Base-by-base conservation (phyloP, 345 rosid genomes). In the Lumnitzera racemosa region DNA sequence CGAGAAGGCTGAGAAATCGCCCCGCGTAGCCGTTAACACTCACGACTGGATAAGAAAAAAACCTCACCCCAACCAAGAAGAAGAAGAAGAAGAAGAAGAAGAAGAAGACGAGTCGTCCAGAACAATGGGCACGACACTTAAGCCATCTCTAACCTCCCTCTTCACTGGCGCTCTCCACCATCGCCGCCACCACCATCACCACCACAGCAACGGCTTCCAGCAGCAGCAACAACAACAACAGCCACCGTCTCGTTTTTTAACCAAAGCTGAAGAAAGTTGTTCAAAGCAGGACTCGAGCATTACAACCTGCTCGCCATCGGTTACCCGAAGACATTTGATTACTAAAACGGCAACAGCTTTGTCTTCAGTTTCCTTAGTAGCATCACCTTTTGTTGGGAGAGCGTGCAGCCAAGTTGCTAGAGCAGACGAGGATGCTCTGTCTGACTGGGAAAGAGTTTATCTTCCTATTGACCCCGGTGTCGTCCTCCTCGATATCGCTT, bases 401-500 rank as follows among this genome's bases (percentile, higher is more conserved):
- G 13, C 48, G 24, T 31, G 6, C 5, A 53, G 0, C 9, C 61
- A 20, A 15, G 58, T 58, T 16, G 63, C 64, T 25, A 49, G 27
- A 31, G 70, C 70, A 36, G 65, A 55, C 10, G 96, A 83, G 47
- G 95, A 83, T 5, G 49, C 76, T 31, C 86, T 89, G 49, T 74
- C 94, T 1, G 88, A 81, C 55, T 89, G 98, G 96, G 98, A 87
- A 67, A 63, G 91, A 64, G 83, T 85, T 0, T 74, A 49, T 56
- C 81, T 89, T 55, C 91, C 96, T 13, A 84, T 85, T 58, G 91
- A 89, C 67, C 96, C 96, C 12, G 91, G 98, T 24, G 96, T 92
- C n/a, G 92, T 89, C 64, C 96, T 89, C 66, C 96, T 92, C 48
- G 98, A 89, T 75, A 81, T 92, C 54, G 81, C 96, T 56, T 92